A percentile compares a stretch with the other conserved stretches of the same genome.
These are phyloP conservation scores for Hypholoma sublateritium DNA, from an alignment of 768 basidiomycete genomes.

Conservation along the genomic window DNA sequence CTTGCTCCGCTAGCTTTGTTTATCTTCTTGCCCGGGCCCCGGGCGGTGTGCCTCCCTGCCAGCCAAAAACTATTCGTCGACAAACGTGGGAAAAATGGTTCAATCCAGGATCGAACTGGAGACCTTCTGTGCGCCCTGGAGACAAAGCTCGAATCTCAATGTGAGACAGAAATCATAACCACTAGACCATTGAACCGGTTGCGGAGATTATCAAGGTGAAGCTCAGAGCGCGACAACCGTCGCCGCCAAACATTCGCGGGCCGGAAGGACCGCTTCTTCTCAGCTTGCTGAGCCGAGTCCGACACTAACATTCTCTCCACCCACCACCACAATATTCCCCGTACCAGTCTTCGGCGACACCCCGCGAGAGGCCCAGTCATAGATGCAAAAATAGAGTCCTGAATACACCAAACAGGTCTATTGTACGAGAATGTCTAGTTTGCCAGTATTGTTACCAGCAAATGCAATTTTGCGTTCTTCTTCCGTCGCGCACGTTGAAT, in stretches of 20 bases:
- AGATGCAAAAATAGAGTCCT: no score
- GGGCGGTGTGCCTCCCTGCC: no score
- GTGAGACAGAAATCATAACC: slow-evolving; percentile 10
- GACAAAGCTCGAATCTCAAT: not conserved
- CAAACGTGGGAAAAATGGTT: not conserved
- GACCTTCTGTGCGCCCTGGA: slow-evolving; percentile 1
- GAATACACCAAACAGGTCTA: no score
- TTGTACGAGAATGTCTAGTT: slow-evolving; percentile 9
- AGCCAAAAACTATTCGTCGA: not conserved
- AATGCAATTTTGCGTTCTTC: slow-evolving; percentile 12
- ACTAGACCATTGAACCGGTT: slow-evolving; percentile 8
- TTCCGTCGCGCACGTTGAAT: slow-evolving; percentile 52
- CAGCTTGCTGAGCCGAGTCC: no score
- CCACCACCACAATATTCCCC: not conserved
- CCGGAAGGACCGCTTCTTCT: not conserved
- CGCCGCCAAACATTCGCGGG: not conserved
- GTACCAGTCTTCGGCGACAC: not conserved
- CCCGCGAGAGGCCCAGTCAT: not conserved
- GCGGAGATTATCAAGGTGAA: not conserved
- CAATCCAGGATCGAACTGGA: slow-evolving; percentile 8
- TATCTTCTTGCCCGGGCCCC: no score
- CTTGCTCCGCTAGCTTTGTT: no score
- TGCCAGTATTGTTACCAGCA: slow-evolving; percentile 15
- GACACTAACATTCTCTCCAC: not conserved
- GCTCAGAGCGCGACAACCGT: not conserved